phyloP scores from a whole-genome alignment of 139 green algal genomes.

The Micromonas pusilla region DNA sequence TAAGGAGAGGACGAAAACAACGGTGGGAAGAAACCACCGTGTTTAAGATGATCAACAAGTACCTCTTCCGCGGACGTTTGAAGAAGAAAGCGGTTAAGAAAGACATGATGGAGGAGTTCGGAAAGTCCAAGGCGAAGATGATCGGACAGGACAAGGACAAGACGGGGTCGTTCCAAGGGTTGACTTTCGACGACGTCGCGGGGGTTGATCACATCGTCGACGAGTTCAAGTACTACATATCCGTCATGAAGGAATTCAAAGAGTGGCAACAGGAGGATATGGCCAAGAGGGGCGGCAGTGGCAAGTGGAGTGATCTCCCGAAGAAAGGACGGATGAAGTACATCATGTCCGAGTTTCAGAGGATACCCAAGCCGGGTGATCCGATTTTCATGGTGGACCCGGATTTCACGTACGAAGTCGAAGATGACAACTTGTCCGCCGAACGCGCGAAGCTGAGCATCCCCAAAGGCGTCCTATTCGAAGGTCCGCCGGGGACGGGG shows the following conservation, averaged over 20 bases:
- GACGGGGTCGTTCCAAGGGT: constrained; percentile 25
- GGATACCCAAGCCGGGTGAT: too few species aligned
- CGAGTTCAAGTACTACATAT: constrained; percentile 64
- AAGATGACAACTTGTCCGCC: background rate
- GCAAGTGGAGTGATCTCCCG: too few species aligned
- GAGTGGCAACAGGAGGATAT: too few species aligned
- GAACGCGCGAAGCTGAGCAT: background rate
- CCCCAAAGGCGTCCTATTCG: constrained; percentile 89
- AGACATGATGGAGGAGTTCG: background rate
- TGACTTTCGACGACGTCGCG: constrained; percentile 48
- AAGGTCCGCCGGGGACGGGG: constrained; percentile 77
- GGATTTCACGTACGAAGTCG: too few species aligned
- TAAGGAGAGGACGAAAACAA: too few species aligned
- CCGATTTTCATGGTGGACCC: too few species aligned
- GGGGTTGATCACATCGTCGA: constrained; percentile 72
- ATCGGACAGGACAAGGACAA: constrained; percentile 6
- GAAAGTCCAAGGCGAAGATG: constrained; percentile 9
- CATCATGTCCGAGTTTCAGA: too few species aligned
- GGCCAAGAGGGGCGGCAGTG: too few species aligned
- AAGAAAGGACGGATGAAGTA: too few species aligned
- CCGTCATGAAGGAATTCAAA: constrained; percentile 61
- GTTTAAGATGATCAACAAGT: background rate
- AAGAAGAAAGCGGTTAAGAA: background rate
- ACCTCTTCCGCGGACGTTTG: background rate
- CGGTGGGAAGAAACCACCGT: too few species aligned